phyloP scores from a whole-genome alignment of 106 monocot genomes.

The Dactylorhiza incarnata region DNA sequence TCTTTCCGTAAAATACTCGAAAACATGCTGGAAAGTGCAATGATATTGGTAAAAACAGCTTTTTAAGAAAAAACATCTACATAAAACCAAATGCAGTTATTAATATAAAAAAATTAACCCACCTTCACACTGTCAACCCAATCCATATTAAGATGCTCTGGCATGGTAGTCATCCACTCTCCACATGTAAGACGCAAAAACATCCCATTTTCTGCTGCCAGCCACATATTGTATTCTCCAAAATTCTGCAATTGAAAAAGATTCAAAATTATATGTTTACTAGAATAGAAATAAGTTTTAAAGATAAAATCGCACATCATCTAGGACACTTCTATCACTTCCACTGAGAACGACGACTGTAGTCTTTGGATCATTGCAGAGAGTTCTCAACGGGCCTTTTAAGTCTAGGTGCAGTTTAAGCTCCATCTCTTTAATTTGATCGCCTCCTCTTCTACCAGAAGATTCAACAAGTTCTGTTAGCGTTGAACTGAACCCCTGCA shows the following conservation, averaged over 20 bases:
- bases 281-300: not conserved
- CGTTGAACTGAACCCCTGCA: conserved; percentile 92
- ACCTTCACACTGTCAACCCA: conserved; percentile 99
- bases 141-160: conserved; percentile 98
- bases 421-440: conserved; percentile 99
- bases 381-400: conserved; percentile 50
- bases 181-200: conserved; percentile 82
- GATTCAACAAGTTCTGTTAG: conserved; percentile 88
- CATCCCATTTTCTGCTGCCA: conserved; percentile 99
- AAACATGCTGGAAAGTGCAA: conserved; percentile 71
- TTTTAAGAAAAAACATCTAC: not conserved
- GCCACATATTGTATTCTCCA: conserved; percentile 93
- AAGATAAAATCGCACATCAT: conserved; percentile 46
- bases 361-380: conserved; percentile 76
- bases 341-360: conserved; percentile 94
- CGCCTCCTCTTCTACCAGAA: conserved; percentile 92
- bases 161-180: conserved; percentile 99
- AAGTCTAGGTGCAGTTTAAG: conserved; percentile 90
- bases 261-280: not conserved
- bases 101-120: not conserved
- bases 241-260: conserved; percentile 58
- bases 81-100: not conserved
- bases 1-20: conserved; percentile 97
- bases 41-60: not conserved
- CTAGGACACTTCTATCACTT: conserved; percentile 90